A percentile compares a stretch with the other conserved stretches of the same genome.
These are phyloP conservation scores for Digitaria exilis DNA, from an alignment of 202 grass and related monocot genomes.

Conservation along the genomic window DNA sequence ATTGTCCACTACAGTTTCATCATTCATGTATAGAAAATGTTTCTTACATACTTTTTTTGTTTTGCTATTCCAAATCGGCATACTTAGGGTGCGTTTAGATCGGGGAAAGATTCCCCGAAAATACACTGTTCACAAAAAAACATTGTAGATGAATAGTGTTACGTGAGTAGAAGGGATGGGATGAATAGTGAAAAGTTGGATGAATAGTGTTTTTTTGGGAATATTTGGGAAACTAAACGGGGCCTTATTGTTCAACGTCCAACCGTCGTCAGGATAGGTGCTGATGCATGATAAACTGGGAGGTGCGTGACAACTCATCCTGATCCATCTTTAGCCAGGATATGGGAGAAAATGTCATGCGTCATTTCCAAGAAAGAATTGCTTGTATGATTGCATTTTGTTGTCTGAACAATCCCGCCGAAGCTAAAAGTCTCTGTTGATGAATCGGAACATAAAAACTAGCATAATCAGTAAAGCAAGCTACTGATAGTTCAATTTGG, in stretches of 20 bases:
- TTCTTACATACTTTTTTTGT: background rate
- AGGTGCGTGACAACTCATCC: constrained; percentile 20
- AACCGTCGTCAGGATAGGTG: constrained; percentile 9
- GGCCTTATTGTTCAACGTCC: background rate
- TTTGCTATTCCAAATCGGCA: constrained; percentile 5
- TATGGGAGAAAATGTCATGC: background rate
- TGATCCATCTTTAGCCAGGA: background rate
- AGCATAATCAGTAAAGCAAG: background rate
- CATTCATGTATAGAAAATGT: background rate
- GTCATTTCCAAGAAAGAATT: background rate
- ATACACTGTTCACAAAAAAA: too few species aligned
- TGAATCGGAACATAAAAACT: background rate
- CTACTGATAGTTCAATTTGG: background rate
- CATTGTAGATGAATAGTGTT: too few species aligned
- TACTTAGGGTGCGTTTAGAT: too few species aligned
- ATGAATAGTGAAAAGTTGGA: too few species aligned
- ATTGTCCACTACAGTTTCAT: constrained; percentile 14
- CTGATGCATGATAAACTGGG: background rate
- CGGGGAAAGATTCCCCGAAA: too few species aligned
- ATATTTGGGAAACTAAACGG: too few species aligned
- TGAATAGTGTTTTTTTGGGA: too few species aligned
- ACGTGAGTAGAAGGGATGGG: too few species aligned
- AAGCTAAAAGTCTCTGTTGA: background rate
- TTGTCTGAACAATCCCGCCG: background rate
- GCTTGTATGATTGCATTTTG: background rate